A percentile compares a stretch with the other conserved stretches of the same genome.
Conservation (phyloP, 148 eudicot species). For the Chenopodium formosanum region DNA sequence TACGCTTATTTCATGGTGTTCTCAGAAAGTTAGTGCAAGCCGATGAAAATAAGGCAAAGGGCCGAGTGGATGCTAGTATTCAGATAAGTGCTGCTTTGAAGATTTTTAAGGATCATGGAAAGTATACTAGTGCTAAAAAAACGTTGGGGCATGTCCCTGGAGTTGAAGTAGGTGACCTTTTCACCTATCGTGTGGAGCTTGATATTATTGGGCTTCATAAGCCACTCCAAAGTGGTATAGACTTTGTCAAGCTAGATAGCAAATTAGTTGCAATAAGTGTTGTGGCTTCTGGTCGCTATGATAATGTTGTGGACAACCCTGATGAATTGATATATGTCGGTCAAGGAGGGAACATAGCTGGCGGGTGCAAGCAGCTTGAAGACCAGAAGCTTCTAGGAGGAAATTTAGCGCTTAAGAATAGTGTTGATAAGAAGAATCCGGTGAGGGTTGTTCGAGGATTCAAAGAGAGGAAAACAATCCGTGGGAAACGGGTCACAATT, state of each 20-base stretch:
- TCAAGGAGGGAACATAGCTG: constrained; percentile 60
- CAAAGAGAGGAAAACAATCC: constrained; percentile 52
- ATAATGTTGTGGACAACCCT: constrained; percentile 56
- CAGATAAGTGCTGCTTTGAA: constrained; percentile 57
- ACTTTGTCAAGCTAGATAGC: constrained; percentile 42
- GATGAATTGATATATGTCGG: constrained; percentile 71
- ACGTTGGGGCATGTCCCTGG: constrained; percentile 69
- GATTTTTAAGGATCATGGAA: constrained; percentile 48
- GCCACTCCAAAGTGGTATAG: constrained; percentile 73
- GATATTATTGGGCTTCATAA: constrained; percentile 80
- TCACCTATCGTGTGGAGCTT: constrained; percentile 76
- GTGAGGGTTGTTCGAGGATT: constrained; percentile 85
- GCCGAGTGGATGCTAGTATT: constrained; percentile 25
- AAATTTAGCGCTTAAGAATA: constrained; percentile 70
- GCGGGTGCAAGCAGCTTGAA: constrained; percentile 50
- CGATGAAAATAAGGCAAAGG: constrained; percentile 43
- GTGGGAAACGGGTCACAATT: constrained; percentile 40
- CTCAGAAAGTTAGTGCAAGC: constrained; percentile 72
- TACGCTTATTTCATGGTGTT: constrained; percentile 56
- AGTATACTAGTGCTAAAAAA: constrained; percentile 45
- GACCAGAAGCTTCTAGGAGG: constrained; percentile 91
- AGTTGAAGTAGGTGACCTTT: constrained; percentile 87
- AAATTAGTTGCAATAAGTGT: constrained; percentile 58
- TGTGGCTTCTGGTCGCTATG: constrained; percentile 79
- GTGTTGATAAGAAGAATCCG: constrained; percentile 44